Conservation (phyloP, 2,329 filamentous ascomycete genomes). For the Diaporthe longicolla region DNA sequence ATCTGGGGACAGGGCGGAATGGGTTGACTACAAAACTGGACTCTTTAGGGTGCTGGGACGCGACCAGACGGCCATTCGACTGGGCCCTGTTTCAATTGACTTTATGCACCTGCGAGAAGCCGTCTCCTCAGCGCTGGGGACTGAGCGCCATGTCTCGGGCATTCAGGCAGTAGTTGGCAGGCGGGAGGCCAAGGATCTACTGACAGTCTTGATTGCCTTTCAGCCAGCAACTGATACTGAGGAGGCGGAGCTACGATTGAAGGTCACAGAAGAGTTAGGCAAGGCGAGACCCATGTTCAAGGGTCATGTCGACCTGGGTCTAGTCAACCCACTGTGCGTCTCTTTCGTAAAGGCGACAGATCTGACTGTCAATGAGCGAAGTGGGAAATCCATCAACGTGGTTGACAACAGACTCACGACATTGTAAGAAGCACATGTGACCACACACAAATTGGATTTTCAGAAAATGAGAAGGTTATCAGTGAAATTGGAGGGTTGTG, state of each 20-base stretch:
- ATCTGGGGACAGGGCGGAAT: conserved; percentile 27
- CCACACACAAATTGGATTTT: background rate
- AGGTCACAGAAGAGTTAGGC: background rate
- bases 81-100: conserved; percentile 32
- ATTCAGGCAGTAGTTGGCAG: conserved; percentile 18
- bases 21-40: conserved; percentile 14
- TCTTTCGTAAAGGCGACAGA: background rate
- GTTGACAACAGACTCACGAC: conserved; percentile 14
- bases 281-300: conserved; percentile 26
- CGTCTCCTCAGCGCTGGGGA: background rate
- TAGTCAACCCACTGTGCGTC: background rate
- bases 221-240: background rate
- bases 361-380: conserved; percentile 14
- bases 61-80: conserved; percentile 8
- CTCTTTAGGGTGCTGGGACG: conserved; percentile 18
- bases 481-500: background rate
- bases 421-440: background rate
- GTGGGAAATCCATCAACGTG: conserved; percentile 17
- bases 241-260: background rate
- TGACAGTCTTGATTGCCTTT: background rate
- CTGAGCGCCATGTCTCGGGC: background rate
- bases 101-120: conserved; percentile 28
- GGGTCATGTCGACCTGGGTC: background rate
- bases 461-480: background rate
- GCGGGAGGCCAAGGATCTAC: background rate